A percentile compares a stretch with the other conserved stretches of the same genome.
Evolutionary conservation across 108 stramenopile genomes (phyloP).

Genomic region (Cylindrotheca closterium): DNA sequence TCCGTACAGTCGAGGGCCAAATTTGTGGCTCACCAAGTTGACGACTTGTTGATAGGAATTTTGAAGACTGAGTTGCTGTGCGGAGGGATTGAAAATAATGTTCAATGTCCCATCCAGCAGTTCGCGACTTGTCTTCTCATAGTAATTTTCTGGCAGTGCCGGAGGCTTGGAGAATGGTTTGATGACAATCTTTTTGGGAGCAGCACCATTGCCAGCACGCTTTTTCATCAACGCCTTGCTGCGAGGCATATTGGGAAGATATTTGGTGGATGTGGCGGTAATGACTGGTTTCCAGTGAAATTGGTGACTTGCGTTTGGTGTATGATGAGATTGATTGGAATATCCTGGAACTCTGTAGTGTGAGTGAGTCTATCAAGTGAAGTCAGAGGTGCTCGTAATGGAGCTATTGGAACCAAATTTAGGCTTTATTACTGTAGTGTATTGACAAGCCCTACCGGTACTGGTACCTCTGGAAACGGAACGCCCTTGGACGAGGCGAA

Average conservation of each 20-base stretch:
- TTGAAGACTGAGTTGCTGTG: slow-evolving; percentile 41
- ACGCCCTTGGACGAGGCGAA: no score
- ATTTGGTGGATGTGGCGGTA: neutral
- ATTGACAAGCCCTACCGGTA: no score
- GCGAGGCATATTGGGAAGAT: slow-evolving; percentile 25
- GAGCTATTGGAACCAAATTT: no score
- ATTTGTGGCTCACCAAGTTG: slow-evolving; percentile 68
- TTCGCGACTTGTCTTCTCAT: slow-evolving; percentile 45
- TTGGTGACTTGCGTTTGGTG: no score
- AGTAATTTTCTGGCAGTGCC: slow-evolving; percentile 67
- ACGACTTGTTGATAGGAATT: slow-evolving; percentile 75
- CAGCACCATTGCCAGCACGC: slow-evolving; percentile 22
- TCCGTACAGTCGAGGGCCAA: slow-evolving; percentile 62
- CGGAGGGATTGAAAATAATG: slow-evolving; percentile 13
- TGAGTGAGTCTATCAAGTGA: no score
- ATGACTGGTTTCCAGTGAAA: no score
- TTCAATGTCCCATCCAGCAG: slow-evolving; percentile 48
- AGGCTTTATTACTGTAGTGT: no score
- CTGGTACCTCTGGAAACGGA: no score
- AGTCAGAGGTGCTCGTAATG: no score
- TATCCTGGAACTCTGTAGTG: no score
- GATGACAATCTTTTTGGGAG: slow-evolving; percentile 60
- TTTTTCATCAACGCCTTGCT: slow-evolving; percentile 31
- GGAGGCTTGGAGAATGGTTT: slow-evolving; percentile 78
- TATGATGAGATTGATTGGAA: no score